These are phyloP conservation scores for Diplosphaera chodatii DNA, from an alignment of 139 green algal species.

Conservation along the genomic window DNA sequence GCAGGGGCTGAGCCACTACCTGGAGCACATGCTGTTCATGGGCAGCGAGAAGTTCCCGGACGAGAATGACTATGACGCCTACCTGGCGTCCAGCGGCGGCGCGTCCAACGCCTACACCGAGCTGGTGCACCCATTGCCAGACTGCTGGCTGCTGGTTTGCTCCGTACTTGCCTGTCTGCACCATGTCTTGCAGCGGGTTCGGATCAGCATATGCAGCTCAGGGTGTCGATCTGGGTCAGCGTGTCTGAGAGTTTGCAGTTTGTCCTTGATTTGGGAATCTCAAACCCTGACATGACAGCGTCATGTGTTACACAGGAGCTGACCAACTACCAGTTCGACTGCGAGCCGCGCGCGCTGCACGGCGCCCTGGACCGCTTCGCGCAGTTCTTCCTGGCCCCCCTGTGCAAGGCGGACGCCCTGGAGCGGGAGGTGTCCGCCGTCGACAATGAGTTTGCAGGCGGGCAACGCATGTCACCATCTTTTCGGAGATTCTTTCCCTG, in stretches of 20 bases:
- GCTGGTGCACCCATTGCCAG: slow-evolving; percentile 39
- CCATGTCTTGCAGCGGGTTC: too few species aligned
- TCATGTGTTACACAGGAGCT: slow-evolving; percentile 43
- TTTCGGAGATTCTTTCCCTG: too few species aligned
- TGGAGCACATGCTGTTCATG: slow-evolving; percentile 99
- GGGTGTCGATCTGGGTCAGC: too few species aligned
- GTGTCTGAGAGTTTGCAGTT: too few species aligned
- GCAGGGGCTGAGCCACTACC: slow-evolving; percentile 84
- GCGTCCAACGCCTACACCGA: slow-evolving; percentile 94
- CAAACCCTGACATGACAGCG: too few species aligned
- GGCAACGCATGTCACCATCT: too few species aligned
- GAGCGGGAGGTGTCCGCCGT: slow-evolving; percentile 88
- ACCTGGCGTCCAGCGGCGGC: slow-evolving; percentile 75
- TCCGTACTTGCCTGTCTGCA: too few species aligned
- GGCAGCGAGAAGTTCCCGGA: slow-evolving; percentile 84
- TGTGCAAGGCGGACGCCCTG: slow-evolving; percentile 75
- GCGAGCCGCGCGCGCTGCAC: slow-evolving; percentile 59
- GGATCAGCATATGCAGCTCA: too few species aligned
- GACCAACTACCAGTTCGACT: slow-evolving; percentile 87
- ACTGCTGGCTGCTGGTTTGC: too few species aligned
- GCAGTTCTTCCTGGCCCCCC: slow-evolving; percentile 88
- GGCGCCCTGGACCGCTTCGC: slow-evolving; percentile 89
- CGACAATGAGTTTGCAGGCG: slow-evolving; percentile 74
- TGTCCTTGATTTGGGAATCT: too few species aligned
- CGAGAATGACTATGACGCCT: slow-evolving; percentile 97